A percentile compares a stretch with the other conserved stretches of the same genome.
Conservation (phyloP, 1,284 basidiomycete genomes). For the Leccinum fallax region DNA sequence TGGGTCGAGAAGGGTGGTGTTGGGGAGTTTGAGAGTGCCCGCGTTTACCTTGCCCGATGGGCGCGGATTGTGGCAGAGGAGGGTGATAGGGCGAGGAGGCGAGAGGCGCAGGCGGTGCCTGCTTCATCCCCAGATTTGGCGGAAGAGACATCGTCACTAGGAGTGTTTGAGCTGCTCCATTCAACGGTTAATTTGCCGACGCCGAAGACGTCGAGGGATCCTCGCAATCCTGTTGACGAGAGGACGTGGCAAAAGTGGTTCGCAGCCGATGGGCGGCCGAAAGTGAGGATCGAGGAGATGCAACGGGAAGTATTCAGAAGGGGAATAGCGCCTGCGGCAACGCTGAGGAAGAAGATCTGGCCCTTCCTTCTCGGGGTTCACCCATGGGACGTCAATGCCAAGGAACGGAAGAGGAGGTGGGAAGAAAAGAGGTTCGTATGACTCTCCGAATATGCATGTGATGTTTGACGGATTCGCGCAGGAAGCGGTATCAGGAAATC, state of each 20-base stretch:
- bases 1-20: constrained; percentile 88
- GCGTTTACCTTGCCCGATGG: constrained; percentile 97
- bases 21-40: constrained; percentile 92
- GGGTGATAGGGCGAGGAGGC: constrained; percentile 81
- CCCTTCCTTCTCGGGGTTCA: constrained; percentile 87
- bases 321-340: constrained; percentile 59
- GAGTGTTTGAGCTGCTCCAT: constrained; percentile 87
- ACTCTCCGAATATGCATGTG: constrained; percentile 5
- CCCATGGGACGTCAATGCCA: constrained; percentile 70
- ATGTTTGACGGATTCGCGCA: constrained; percentile 36
- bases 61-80: constrained; percentile 95
- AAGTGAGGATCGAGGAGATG: constrained; percentile 68
- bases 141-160: constrained; percentile 75
- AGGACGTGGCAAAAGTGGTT: constrained; percentile 76
- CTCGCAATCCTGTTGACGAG: constrained; percentile 70
- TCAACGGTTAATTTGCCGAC: constrained; percentile 76
- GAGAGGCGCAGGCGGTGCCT: constrained; percentile 70
- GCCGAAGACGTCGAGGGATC: constrained; percentile 74
- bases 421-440: constrained; percentile 60
- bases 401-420: constrained; percentile 59
- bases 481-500: constrained; percentile 66
- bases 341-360: constrained; percentile 77
- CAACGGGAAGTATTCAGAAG: constrained; percentile 74
- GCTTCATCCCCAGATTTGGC: constrained; percentile 48
- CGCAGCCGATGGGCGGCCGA: constrained; percentile 66